A percentile compares a stretch with the other conserved stretches of the same genome.
Evolutionary conservation across 768 basidiomycete genomes (phyloP).

Genomic region (Agrocybe praecox): DNA sequence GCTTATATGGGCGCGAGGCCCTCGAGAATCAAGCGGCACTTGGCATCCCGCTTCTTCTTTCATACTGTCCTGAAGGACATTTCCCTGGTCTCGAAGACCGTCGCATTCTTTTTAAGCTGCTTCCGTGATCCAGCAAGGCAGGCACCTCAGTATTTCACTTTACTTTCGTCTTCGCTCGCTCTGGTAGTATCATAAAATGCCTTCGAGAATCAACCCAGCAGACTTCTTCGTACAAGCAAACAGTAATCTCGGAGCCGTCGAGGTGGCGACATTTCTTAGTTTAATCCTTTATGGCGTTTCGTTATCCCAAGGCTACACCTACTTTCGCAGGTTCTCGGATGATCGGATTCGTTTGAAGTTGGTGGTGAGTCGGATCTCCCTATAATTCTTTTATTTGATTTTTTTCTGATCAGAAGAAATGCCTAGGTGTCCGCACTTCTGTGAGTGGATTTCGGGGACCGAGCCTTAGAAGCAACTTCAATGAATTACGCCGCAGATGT

Average conservation of each 20-base stretch:
- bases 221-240: constrained; percentile 9
- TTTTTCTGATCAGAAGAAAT: not conserved
- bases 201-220: not conserved
- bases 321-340: constrained; percentile 1
- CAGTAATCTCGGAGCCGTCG: constrained; percentile 14
- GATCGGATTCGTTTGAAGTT: constrained; percentile 11
- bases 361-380: constrained; percentile 16
- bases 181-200: not conserved
- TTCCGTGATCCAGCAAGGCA: not conserved
- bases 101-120: not conserved
- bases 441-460: not conserved
- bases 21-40: not conserved
- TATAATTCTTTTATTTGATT: not conserved
- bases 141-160: not conserved
- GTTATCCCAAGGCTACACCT: constrained; percentile 17
- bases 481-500: not conserved
- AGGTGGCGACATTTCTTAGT: constrained; percentile 16
- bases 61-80: not conserved
- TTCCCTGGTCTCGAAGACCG: not conserved
- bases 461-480: too few relatives aligned
- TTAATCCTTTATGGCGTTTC: constrained; percentile 15
- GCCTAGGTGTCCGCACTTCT: constrained; percentile 3
- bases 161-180: not conserved
- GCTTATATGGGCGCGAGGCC: not conserved
- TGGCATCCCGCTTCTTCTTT: not conserved